Percentiles rank a stretch among this genome's conserved stretches.
phyloP scores from a whole-genome alignment of 108 stramenopile species.

The Aurantiochytrium sp. region DNA sequence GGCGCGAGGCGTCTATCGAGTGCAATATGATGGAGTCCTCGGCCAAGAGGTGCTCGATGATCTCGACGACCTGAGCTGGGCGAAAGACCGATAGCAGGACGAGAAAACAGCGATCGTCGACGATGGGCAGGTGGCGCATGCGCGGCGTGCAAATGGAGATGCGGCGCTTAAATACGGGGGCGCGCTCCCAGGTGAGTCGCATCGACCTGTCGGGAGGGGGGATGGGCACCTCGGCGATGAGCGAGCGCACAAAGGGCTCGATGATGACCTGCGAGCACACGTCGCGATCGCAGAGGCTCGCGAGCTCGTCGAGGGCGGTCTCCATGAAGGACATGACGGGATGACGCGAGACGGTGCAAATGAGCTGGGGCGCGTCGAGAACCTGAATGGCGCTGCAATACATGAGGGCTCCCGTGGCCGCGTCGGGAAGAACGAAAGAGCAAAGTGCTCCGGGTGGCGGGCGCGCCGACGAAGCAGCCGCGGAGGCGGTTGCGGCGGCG shows the following conservation, averaged over 20 bases:
- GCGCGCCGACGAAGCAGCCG: neutral
- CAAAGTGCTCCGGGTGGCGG: neutral
- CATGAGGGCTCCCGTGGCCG: neutral
- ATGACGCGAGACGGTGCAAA: neutral
- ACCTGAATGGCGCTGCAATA: neutral
- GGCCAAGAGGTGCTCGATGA: neutral
- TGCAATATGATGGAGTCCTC: neutral
- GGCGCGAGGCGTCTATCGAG: neutral
- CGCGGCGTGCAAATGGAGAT: neutral
- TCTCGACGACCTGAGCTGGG: neutral
- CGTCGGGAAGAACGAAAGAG: neutral
- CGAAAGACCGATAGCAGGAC: neutral
- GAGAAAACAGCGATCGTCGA: neutral
- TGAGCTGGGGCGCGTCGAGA: neutral
- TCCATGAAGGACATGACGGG: slow-evolving; percentile 26
- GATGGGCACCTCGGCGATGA: neutral
- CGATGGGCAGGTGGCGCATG: neutral
- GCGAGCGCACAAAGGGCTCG: neutral
- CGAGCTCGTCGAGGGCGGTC: neutral
- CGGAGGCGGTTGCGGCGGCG: neutral
- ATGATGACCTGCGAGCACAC: neutral
- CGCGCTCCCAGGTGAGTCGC: neutral
- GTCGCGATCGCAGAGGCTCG: slow-evolving; percentile 5
- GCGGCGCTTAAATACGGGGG: neutral
- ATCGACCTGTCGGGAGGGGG: neutral